Percentiles rank a stretch among this genome's conserved stretches.
These are phyloP conservation scores for Diutina mesorugosa DNA, from an alignment of 1,139 yeast genomes.

Conservation along the genomic window DNA sequence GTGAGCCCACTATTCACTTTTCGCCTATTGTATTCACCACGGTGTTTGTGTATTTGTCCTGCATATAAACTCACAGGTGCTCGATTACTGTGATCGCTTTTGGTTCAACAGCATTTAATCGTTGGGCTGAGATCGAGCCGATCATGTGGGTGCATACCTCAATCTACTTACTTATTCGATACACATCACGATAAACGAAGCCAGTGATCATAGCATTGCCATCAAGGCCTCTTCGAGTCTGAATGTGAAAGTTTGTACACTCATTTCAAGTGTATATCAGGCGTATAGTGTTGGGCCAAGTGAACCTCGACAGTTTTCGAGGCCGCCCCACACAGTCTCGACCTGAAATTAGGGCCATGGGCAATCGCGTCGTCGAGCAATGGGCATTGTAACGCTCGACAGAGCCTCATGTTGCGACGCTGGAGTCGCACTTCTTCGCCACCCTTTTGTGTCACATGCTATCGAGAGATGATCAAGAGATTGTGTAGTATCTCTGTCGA, in stretches of 20 bases:
- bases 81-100: too few species aligned
- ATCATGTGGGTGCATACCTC: not conserved
- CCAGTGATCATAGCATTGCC: not conserved
- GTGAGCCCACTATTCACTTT: too few species aligned
- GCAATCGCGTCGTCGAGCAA: not conserved
- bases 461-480: not conserved
- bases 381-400: not conserved
- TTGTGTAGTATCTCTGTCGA: not conserved
- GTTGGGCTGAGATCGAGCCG: not conserved
- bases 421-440: not conserved
- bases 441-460: not conserved
- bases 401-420: not conserved
- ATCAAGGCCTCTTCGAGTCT: too few species aligned
- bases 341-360: not conserved
- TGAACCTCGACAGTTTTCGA: not conserved
- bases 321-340: not conserved
- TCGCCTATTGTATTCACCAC: too few species aligned
- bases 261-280: too few species aligned
- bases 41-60: too few species aligned
- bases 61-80: too few species aligned
- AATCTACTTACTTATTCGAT: not conserved
- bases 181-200: not conserved
- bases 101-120: too few species aligned
- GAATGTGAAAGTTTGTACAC: too few species aligned
- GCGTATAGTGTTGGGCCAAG: not conserved